Conservation (phyloP, 345 rosid species). For the Brassica carinata region DNA sequence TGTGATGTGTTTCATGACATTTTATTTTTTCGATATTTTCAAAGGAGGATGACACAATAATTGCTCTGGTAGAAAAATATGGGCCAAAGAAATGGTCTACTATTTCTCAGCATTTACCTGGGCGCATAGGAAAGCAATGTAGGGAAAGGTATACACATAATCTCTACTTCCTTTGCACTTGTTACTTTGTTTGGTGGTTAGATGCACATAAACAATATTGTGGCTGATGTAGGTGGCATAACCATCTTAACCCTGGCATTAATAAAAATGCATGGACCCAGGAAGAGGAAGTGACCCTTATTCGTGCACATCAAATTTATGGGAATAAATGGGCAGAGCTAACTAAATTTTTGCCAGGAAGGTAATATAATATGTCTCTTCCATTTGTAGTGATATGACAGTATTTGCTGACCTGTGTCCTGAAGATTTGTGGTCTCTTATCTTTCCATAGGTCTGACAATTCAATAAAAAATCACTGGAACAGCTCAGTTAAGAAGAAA, state of each 20-base stretch:
- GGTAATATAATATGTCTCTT: conserved; percentile 49
- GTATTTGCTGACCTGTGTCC: not conserved
- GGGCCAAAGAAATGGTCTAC: conserved; percentile 99
- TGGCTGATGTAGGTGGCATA: conserved; percentile 86
- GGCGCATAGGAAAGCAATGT: conserved; percentile 99
- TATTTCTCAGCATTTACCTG: conserved; percentile 94
- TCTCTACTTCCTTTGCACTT: conserved; percentile 9
- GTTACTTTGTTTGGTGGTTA: not conserved
- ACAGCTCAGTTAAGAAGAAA: conserved; percentile 99
- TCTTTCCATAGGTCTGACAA: conserved; percentile 87
- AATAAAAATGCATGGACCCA: conserved; percentile 99
- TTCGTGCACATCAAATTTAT: conserved; percentile 92
- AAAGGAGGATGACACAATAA: conserved; percentile 82
- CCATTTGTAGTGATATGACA: not conserved
- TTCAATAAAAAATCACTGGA: conserved; percentile 98
- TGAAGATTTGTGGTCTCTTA: conserved; percentile 8
- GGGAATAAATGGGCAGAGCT: conserved; percentile 99
- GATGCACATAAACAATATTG: conserved; percentile 24
- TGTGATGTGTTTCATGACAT: conserved; percentile 16
- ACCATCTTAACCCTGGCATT: conserved; percentile 96
- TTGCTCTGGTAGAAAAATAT: conserved; percentile 73
- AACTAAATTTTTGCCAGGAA: conserved; percentile 93
- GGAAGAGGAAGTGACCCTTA: conserved; percentile 92
- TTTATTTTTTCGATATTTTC: conserved; percentile 15
- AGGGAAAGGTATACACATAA: conserved; percentile 74